Evolutionary conservation across 169 alveolate species (phyloP), one percentile per base, ranked within the genome.

Genomic region (Eimeria falciformis): DNA sequence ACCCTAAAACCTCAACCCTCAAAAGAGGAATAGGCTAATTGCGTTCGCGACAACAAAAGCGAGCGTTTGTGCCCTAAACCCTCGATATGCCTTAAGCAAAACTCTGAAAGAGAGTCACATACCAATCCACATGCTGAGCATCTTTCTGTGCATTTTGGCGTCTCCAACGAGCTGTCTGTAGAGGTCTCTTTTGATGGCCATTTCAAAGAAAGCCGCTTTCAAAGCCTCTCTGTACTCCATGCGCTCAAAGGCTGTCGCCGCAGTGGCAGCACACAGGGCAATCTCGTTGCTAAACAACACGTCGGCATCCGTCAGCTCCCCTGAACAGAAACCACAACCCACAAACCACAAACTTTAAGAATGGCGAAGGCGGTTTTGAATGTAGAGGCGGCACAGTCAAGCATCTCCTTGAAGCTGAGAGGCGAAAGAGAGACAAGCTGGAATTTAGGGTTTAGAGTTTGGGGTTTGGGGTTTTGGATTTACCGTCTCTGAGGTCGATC

Each of bases 181-280:
- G 43, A 94, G 95, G 69, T 95, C 97, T 27, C 96, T 65, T 23
- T 94, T 93, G 6, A 95, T 93, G 53, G 94, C 96, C 96, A 95
- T 91, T 71, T 97, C 99, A 90, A 95, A 97, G 91, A 96, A 95
- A 12, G 97, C 95, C 66, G 92, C 90, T 94, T 97, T 97, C 27
- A 97, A 93, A 3, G 98, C 99, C 73, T 97, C 99, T 43, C 99
- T 87, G 90, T 95, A 96, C 53, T 95, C 92, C 53, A 97, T 94
- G 62, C 91, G 93, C 55, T 94, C 94, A 92, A 96, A 97, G 3
- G 98, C 93, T 40, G 93, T 96, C 46, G 95, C 95, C 14, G 98
- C 95, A 68, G 92, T 94, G 87, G 93, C 93, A 18, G 96, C 93
- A 53, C 97, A 95, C 58, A 95, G 93, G 73, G 93, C 94, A 25